Evolutionary conservation across 1,139 yeast species (phyloP), one percentile per base, ranked within the genome.

Genomic region (Candida sp.): DNA sequence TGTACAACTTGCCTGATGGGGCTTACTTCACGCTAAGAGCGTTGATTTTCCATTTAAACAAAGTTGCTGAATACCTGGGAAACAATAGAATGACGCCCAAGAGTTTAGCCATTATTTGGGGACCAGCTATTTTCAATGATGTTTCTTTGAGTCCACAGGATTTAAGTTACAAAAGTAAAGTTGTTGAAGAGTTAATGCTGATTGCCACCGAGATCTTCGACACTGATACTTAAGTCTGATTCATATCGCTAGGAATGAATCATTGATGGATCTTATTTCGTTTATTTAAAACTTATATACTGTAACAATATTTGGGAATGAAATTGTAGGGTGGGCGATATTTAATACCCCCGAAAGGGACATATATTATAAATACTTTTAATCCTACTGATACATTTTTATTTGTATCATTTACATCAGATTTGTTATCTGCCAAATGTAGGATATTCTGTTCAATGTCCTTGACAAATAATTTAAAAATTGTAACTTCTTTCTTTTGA

Each of bases 121-220:
- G 97, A 0, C 96, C 97, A 9, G 88, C 89, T 2, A 66, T 93
- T 41, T 76, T 93, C 60, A 77, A 79, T 42, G 87, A 81, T 54
- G 78, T 77, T 49, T 79, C 79, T 33, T 67, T 76, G 58, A 82
- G 81, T 52, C 84, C 87, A 4, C 88, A 84, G 49, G 97, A 89
- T 55, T 79, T 90, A 65, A 84, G 87, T 45, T 81, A 79, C 50
- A 95, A 90, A 66, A 87, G 90, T 47, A 79, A 82, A 49, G 87
- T 89, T 5, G 79, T 91, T 55, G 96, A 90, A 60, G 93, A 90
- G 47, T 77, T 91, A 56, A 80, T 91, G 70, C 64, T 74, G 49
- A 89, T 88, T 55, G 93, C 96, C n/a, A 82, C 80, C 50, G 95
- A 87, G 48, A 90, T 91, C 35, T 90, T 90, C 60, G 96, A 89